Conservation (phyloP, 352 stramenopile species). For the Phytophthora melonis region DNA sequence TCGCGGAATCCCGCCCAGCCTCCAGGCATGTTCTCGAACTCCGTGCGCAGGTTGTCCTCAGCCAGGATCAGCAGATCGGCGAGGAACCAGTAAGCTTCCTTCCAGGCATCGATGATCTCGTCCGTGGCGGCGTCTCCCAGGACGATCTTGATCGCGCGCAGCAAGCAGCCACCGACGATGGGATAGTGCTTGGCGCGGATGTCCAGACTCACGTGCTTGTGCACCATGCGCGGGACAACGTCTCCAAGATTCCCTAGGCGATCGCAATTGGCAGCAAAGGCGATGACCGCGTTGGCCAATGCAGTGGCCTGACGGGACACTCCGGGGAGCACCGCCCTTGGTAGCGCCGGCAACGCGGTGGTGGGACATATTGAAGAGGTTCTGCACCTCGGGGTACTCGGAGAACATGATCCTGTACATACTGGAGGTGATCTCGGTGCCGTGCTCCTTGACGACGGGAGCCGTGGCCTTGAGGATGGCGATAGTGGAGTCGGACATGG, state of each 20-base stretch:
- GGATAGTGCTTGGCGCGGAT: slow-evolving; percentile 77
- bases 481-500: slow-evolving; percentile 51
- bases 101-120: slow-evolving; percentile 68
- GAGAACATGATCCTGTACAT: slow-evolving; percentile 80
- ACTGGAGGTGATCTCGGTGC: slow-evolving; percentile 66
- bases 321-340: slow-evolving; percentile 21
- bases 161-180: slow-evolving; percentile 65
- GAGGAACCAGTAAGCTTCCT: slow-evolving; percentile 64
- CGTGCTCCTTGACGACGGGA: slow-evolving; percentile 68
- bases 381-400: slow-evolving; percentile 60
- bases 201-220: slow-evolving; percentile 71
- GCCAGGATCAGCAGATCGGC: slow-evolving; percentile 70
- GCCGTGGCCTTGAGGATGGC: slow-evolving; percentile 74
- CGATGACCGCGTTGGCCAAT: slow-evolving; percentile 66
- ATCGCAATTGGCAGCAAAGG: slow-evolving; percentile 73
- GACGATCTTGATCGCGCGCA: slow-evolving; percentile 65
- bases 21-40: slow-evolving; percentile 39
- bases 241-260: slow-evolving; percentile 54
- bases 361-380: slow-evolving; percentile 49
- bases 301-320: slow-evolving; percentile 55
- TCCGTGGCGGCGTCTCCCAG: slow-evolving; percentile 62
- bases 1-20: slow-evolving; percentile 70
- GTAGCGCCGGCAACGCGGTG: slow-evolving; percentile 58
- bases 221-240: slow-evolving; percentile 64
- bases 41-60: slow-evolving; percentile 54